phyloP scores from a whole-genome alignment of 106 monocot genomes.

The Dioscorea dumetorum region DNA sequence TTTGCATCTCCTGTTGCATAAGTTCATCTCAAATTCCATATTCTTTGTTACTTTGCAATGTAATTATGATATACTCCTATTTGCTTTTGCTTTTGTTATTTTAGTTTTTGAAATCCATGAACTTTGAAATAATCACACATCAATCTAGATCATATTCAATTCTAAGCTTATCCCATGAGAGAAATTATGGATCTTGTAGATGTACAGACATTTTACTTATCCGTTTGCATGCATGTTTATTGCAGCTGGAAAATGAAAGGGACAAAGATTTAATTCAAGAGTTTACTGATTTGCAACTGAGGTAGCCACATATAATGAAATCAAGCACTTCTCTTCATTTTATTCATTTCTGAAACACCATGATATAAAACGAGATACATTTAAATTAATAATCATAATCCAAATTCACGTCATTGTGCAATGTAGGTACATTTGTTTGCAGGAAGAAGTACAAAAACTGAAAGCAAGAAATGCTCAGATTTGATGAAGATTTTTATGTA shows the following conservation, averaged over 20 bases:
- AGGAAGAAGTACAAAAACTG: constrained; percentile 46
- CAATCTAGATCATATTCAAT: neutral
- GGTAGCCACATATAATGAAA: constrained; percentile 19
- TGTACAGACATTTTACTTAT: neutral
- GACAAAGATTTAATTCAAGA: constrained; percentile 69
- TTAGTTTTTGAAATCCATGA: neutral
- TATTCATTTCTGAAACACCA: neutral
- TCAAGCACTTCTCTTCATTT: neutral
- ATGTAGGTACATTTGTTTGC: constrained; percentile 31
- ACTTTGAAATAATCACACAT: neutral
- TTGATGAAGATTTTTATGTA: neutral
- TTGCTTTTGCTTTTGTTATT: too few relatives aligned
- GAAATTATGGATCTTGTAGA: neutral
- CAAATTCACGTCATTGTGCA: neutral
- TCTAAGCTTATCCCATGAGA: neutral
- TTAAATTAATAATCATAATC: neutral
- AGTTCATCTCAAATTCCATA: neutral
- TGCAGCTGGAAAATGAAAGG: constrained; percentile 28
- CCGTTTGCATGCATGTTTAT: neutral
- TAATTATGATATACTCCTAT: too few relatives aligned
- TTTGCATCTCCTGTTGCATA: neutral
- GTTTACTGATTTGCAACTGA: constrained; percentile 49
- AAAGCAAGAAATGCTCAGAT: constrained; percentile 36
- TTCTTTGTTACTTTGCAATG: neutral
- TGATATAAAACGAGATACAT: neutral